Evolutionary conservation across 768 basidiomycete species (phyloP).

Genomic region (Mycena amicta): DNA sequence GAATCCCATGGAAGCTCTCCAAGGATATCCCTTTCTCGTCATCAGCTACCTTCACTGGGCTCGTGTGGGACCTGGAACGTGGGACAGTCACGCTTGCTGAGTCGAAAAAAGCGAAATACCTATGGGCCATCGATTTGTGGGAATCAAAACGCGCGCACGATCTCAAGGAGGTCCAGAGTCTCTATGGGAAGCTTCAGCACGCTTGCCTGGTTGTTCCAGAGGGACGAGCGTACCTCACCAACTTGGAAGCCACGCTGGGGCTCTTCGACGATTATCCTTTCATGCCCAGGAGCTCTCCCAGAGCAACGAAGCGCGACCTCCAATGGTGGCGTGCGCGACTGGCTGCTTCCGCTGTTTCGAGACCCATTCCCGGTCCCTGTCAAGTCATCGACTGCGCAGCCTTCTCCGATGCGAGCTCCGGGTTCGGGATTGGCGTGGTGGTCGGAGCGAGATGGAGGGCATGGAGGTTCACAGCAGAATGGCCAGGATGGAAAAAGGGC

Average conservation of each 20-base stretch:
- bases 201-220: conserved; percentile 27
- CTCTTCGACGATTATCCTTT: conserved; percentile 33
- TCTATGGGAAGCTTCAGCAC: conserved; percentile 46
- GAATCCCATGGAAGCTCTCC: conserved; percentile 23
- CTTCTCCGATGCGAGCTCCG: conserved; percentile 32
- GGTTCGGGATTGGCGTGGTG: conserved; percentile 20
- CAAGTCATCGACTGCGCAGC: conserved; percentile 29
- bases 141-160: conserved; percentile 24
- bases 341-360: background rate
- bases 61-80: conserved; percentile 23
- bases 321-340: conserved; percentile 34
- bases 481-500: conserved; percentile 8
- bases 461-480: conserved; percentile 23
- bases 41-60: conserved; percentile 22
- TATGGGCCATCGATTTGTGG: background rate
- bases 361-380: conserved; percentile 25
- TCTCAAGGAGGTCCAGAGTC: conserved; percentile 35
- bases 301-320: conserved; percentile 36
- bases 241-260: conserved; percentile 39
- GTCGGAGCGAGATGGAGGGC: conserved; percentile 23
- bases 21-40: conserved; percentile 24
- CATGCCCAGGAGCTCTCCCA: conserved; percentile 26
- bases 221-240: conserved; percentile 43
- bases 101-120: background rate
- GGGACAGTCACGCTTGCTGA: background rate